These are phyloP conservation scores for Boletus rex-veris DNA, from an alignment of 768 basidiomycete genomes.

Conservation along the genomic window DNA sequence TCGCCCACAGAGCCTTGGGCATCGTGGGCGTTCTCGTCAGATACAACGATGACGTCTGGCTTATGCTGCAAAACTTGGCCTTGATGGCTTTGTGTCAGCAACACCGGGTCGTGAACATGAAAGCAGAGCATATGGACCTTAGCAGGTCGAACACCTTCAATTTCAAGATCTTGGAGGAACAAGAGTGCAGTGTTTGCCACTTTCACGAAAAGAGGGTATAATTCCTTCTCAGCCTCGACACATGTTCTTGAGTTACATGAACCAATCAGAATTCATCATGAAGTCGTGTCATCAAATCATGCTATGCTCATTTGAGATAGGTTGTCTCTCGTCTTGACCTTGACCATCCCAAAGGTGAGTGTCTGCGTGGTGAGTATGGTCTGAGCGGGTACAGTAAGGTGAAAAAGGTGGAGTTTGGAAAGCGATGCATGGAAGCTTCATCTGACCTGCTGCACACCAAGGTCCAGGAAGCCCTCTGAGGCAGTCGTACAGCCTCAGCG, in stretches of 20 bases:
- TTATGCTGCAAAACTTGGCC: not conserved
- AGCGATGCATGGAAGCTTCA: slow-evolving; percentile 2
- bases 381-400: not conserved
- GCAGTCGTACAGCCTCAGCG: not conserved
- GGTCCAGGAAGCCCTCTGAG: not conserved
- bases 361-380: not conserved
- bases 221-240: not conserved
- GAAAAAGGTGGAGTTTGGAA: not conserved
- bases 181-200: not conserved
- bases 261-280: not conserved
- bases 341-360: not conserved
- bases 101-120: not conserved
- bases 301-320: not conserved
- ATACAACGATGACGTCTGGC: not conserved
- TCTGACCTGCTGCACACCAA: not conserved
- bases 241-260: not conserved
- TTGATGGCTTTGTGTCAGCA: not conserved
- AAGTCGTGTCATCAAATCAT: not conserved
- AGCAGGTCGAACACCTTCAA: not conserved
- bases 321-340: not conserved
- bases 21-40: not conserved
- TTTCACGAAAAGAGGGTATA: not conserved
- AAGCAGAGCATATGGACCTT: not conserved
- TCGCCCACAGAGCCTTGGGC: not conserved
- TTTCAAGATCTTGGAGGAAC: not conserved